phyloP scores from a whole-genome alignment of 2,329 filamentous ascomycete genomes.

The Fusarium tuaranense region DNA sequence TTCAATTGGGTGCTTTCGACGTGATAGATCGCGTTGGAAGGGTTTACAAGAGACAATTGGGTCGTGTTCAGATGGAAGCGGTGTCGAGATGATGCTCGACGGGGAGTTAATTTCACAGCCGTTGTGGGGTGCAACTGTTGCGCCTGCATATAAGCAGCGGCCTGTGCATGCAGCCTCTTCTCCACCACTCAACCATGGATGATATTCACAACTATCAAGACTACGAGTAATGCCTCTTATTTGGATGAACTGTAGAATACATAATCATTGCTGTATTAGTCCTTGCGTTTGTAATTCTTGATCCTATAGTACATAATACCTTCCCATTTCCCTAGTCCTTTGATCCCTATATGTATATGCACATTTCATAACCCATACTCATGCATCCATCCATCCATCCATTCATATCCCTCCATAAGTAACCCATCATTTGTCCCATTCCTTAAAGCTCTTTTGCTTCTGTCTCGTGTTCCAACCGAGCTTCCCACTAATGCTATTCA shows the following conservation, averaged over 20 bases:
- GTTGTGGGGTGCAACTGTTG: not conserved
- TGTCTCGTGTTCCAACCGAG: conserved; percentile 85
- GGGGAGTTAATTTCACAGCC: not conserved
- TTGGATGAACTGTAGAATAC: not conserved
- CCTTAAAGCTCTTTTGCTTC: conserved; percentile 74
- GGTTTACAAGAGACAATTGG: not conserved
- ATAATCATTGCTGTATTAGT: not conserved
- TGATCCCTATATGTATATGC: not conserved
- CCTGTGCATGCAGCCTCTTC: not conserved
- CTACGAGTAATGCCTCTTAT: not conserved
- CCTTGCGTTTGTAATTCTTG: conserved; percentile 1
- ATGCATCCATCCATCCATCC: not conserved
- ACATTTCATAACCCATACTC: not conserved
- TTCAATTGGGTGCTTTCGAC: not conserved
- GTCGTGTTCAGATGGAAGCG: conserved; percentile 1
- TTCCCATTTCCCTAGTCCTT: not conserved
- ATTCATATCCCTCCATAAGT: not conserved
- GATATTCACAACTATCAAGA: not conserved
- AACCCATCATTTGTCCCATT: conserved; percentile 55
- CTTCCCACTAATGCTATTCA: conserved; percentile 83
- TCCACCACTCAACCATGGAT: not conserved
- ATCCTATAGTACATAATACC: not conserved
- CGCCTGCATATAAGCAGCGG: not conserved
- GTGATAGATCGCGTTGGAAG: not conserved
- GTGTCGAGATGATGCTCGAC: conserved; percentile 16